Conservation (phyloP, 768 basidiomycete species). For the Psilocybe sp. region DNA sequence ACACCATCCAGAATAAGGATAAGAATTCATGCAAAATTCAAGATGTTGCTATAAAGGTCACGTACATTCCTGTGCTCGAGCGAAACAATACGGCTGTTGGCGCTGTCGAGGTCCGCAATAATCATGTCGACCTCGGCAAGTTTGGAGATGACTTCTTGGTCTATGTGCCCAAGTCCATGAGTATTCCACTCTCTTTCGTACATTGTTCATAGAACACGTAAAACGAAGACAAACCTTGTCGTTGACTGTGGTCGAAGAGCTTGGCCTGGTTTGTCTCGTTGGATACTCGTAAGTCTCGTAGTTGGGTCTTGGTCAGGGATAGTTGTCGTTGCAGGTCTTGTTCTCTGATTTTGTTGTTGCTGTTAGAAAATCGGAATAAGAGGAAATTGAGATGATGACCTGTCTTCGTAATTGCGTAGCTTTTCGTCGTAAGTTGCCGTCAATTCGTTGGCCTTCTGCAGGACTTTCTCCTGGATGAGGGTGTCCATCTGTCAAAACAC, state of each 20-base stretch:
- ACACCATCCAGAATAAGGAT: conserved; percentile 2
- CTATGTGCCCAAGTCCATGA: conserved; percentile 37
- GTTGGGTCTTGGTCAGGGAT: conserved; percentile 80
- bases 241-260: conserved; percentile 85
- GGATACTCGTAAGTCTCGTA: conserved; percentile 85
- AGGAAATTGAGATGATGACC: conserved; percentile 44
- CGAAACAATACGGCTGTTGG: conserved; percentile 89
- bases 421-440: conserved; percentile 97
- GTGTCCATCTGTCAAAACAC: conserved; percentile 77
- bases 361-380: neutral
- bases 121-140: conserved; percentile 95
- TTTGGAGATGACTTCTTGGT: conserved; percentile 89
- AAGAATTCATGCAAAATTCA: neutral
- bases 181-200: too few species aligned
- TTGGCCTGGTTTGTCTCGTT: conserved; percentile 93
- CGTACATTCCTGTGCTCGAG: conserved; percentile 91
- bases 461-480: conserved; percentile 83
- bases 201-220: too few species aligned
- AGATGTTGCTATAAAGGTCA: conserved; percentile 1
- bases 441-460: conserved; percentile 93
- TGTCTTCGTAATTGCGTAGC: conserved; percentile 92
- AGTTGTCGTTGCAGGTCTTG: conserved; percentile 92
- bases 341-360: conserved; percentile 63
- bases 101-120: conserved; percentile 88
- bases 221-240: conserved; percentile 59